Evolutionary conservation across 345 rosid genomes (phyloP).

Genomic region (Raphanus sativus): DNA sequence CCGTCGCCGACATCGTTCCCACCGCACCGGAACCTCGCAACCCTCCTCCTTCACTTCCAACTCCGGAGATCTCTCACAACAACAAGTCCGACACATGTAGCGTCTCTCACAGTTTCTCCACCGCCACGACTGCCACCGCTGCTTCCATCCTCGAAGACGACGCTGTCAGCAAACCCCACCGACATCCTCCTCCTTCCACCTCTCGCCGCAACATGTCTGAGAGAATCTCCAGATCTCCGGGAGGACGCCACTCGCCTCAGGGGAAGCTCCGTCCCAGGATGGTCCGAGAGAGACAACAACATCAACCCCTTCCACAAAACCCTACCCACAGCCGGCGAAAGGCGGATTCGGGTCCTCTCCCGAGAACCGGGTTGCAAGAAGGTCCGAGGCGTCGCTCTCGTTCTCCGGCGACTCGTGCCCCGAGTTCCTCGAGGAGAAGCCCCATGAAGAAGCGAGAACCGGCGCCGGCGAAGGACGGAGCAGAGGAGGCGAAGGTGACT

Average conservation of each 20-base stretch:
- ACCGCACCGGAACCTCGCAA: conserved; percentile 15
- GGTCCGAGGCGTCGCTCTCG: conserved; percentile 43
- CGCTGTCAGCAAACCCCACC: conserved; percentile 48
- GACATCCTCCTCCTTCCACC: conserved; percentile 38
- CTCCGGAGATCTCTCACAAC: conserved; percentile 46
- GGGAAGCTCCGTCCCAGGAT: conserved; percentile 31
- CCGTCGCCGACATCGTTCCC: conserved; percentile 18
- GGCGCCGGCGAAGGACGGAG: conserved; percentile 17
- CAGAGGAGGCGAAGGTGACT: background rate
- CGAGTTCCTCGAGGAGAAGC: conserved; percentile 41
- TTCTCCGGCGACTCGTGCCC: conserved; percentile 40
- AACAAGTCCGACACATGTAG: conserved; percentile 56
- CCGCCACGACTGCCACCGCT: conserved; percentile 52
- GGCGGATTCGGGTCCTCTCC: conserved; percentile 38
- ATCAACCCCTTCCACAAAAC: conserved; percentile 17
- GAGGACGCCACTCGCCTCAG: conserved; percentile 27
- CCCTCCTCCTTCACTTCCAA: conserved; percentile 25
- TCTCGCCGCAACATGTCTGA: conserved; percentile 48
- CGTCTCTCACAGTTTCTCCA: conserved; percentile 51
- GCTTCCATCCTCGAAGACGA: conserved; percentile 57
- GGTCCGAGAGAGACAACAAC: conserved; percentile 35
- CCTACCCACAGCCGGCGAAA: conserved; percentile 33
- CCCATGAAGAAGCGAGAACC: conserved; percentile 38
- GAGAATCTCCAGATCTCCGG: conserved; percentile 37
- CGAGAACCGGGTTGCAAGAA: conserved; percentile 38